Evolutionary conservation across 1,284 basidiomycete species (phyloP), one percentile per base, ranked within the genome.

Genomic region (Moesziomyces parantarcticus): DNA sequence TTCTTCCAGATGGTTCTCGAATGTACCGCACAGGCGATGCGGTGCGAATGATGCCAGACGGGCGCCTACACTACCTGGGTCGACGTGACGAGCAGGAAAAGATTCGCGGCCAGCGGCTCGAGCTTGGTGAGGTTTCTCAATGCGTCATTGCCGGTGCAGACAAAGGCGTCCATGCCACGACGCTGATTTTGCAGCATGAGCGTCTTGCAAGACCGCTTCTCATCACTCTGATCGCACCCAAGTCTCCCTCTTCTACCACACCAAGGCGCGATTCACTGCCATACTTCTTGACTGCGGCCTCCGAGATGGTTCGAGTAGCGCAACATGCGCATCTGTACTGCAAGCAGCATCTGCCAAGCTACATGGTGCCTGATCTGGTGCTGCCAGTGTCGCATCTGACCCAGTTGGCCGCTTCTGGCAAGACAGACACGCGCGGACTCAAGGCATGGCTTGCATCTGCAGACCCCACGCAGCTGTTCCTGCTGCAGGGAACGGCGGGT

Each of bases 51-150:
- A 86, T 88, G 83, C 87, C 87, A 1, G 87, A 89, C 63, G 84
- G 83, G n/a, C 86, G 86, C 6, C 74, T 89, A 22, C 86, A 88
- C 68, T 88, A 88, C 52, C 80, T 88, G 26, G 88, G 88, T n/a
- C 85, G 88, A 22, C 87, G 88, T 44, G 88, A 88, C 66, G 86
- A 86, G 18, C 88, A 88, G 67, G 86, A 88, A 76, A 88, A 89
- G 79, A 80, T 88, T 39, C 85, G 87, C 41, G 88, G 88, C 25
- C 87, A 88, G 29, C 86, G 88, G 13, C 88, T 88, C 26, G 88
- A 88, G 72, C 85, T 85, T 1, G 88, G 88, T 71, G 87, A 87
- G 7, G 86, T 88, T 23, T 88, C 87, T 18, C 50, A 52, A 16
- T 53, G 58, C 41, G 58, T 44, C 5, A 48, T 58, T 21, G 34